Conservation (phyloP, 129 eudicot species). For the Chrysanthemum makinoi region DNA sequence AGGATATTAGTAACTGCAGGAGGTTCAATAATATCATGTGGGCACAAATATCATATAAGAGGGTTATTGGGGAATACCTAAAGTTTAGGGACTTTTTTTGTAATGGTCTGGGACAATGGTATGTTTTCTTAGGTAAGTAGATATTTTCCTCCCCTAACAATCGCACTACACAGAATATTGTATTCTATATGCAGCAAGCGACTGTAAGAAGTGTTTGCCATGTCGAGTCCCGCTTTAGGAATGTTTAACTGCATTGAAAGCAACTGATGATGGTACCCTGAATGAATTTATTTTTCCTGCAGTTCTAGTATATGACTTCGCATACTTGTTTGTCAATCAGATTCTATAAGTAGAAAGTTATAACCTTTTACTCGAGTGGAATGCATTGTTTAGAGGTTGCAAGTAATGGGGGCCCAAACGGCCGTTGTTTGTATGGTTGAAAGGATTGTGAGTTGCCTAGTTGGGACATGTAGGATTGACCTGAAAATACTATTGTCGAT, state of each 20-base stretch:
- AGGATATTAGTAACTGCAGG: background rate
- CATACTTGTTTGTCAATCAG: background rate
- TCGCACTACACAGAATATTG: background rate
- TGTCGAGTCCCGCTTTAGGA: background rate
- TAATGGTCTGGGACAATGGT: background rate
- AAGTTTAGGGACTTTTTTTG: background rate
- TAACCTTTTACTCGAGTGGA: background rate
- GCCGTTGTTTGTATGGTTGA: background rate
- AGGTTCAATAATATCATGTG: background rate
- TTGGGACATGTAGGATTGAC: background rate
- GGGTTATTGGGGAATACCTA: background rate
- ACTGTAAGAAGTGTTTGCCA: background rate
- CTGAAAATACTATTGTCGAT: too few species aligned
- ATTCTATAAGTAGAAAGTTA: too few species aligned
- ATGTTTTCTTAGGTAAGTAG: background rate
- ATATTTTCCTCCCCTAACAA: background rate
- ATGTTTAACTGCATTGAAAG: background rate
- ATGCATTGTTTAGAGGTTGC: background rate
- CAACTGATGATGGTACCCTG: background rate
- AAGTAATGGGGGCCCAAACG: background rate
- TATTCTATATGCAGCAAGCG: background rate
- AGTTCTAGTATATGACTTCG: background rate
- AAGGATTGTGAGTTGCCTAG: background rate
- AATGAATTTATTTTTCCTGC: background rate
- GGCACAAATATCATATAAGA: background rate